Percentiles rank a stretch among this genome's conserved stretches.
Evolutionary conservation across 176 grass and related monocot genomes (phyloP).

Genomic region (Oryza rufipogon): DNA sequence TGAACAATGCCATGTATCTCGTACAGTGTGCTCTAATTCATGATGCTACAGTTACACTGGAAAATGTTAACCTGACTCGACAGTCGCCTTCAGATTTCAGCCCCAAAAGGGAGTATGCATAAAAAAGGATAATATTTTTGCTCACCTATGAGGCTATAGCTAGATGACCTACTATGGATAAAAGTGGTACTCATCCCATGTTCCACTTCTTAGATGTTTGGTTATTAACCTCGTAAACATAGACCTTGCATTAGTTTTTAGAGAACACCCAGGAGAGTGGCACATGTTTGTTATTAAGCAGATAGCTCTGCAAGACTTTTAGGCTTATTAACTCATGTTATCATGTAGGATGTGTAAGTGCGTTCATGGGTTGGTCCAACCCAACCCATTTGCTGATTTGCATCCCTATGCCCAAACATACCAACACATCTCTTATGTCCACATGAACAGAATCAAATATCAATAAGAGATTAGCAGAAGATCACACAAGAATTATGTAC

Average conservation of each 20-base stretch:
- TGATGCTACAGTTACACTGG: constrained; percentile 23
- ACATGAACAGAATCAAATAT: background rate
- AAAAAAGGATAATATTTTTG: background rate
- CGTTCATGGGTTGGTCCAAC: background rate
- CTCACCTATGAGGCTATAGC: background rate
- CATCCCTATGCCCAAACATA: background rate
- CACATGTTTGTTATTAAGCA: background rate
- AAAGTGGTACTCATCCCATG: background rate
- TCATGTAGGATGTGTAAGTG: background rate
- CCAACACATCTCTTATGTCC: background rate
- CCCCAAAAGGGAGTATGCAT: background rate
- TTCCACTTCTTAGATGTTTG: background rate
- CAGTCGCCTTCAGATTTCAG: constrained; percentile 15
- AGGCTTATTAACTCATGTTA: no score
- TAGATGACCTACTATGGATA: background rate
- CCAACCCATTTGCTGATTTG: background rate
- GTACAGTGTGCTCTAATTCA: constrained; percentile 19
- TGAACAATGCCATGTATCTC: constrained; percentile 11
- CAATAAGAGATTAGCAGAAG: background rate
- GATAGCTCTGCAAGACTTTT: background rate
- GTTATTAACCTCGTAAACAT: no score
- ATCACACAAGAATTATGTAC: constrained; percentile 24
- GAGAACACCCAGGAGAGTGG: background rate
- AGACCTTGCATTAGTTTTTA: background rate
- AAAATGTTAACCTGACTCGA: constrained; percentile 13